Conservation (phyloP, 371 early-diverging fungal genomes). For the Mucor plumbeus region DNA sequence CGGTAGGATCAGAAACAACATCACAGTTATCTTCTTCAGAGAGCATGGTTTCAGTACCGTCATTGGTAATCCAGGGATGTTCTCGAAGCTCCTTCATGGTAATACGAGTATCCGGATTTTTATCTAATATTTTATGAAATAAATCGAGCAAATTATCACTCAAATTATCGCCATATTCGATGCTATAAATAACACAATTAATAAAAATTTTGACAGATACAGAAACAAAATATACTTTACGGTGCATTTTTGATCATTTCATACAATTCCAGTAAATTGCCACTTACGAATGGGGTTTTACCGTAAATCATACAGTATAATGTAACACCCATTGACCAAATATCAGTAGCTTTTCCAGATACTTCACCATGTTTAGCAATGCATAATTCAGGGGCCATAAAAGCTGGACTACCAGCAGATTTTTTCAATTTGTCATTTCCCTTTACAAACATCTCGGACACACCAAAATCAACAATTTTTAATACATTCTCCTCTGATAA, state of each 20-base stretch:
- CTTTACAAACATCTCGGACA: slow-evolving; percentile 78
- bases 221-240: slow-evolving; percentile 29
- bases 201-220: neutral
- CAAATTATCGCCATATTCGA: slow-evolving; percentile 10
- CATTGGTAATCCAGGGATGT: slow-evolving; percentile 88
- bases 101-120: slow-evolving; percentile 80
- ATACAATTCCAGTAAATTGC: slow-evolving; percentile 74
- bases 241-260: slow-evolving; percentile 69
- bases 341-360: slow-evolving; percentile 87
- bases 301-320: slow-evolving; percentile 93
- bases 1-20: slow-evolving; percentile 78
- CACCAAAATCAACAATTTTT: slow-evolving; percentile 99
- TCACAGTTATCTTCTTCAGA: slow-evolving; percentile 79
- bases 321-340: slow-evolving; percentile 99
- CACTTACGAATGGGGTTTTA: slow-evolving; percentile 85
- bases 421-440: slow-evolving; percentile 71
- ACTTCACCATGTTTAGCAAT: slow-evolving; percentile 54
- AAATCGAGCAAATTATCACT: slow-evolving; percentile 62
- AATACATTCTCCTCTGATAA: slow-evolving; percentile 80
- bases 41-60: slow-evolving; percentile 67
- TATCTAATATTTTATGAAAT: slow-evolving; percentile 76
- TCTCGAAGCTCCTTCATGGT: slow-evolving; percentile 77
- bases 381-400: slow-evolving; percentile 49
- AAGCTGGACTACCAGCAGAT: slow-evolving; percentile 84
- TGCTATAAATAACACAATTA: neutral